Evolutionary conservation across 2,329 filamentous ascomycete genomes (phyloP), one percentile per base, ranked within the genome.

Genomic region (Neofusicoccum umdonicola): DNA sequence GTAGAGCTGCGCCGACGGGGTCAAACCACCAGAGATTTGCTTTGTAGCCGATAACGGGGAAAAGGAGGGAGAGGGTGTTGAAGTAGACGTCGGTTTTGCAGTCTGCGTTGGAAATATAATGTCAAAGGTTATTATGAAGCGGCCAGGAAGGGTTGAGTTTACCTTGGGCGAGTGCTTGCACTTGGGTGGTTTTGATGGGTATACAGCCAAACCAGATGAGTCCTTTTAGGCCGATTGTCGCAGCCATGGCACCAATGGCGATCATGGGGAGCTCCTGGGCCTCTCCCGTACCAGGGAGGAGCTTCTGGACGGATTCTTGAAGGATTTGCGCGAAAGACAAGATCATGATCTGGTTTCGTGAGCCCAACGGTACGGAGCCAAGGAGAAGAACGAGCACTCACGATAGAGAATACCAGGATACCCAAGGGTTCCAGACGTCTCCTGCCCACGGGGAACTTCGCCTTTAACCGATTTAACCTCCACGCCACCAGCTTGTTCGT

Each of bases 21-120:
- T 90, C 88, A 13, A 90, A 80, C 88, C 88, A 90, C 88, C 88
- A 90, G 13, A 88, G 70, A 27, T 84, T 72, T 3, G 83, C 79
- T 56, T 84, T 79, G 68, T 84, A 80, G 6, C 88, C 88, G 57
- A 90, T 82, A 34, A 88, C 77, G 0, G 86, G 86, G 69, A 88
- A 89, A 8, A 87, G 78, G 1, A 89, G 81, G 13, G 85, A 87
- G 6, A 88, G 80, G 0, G 85, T 85, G 71, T 88, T 88, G 77
- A 89, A 89, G 68, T 86, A 80, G 17, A 88, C 85, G 66, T 88
- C 86, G 0, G 84, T 86, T 72, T 87, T 86, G 73, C 86, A 88
- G 70, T 88, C 86, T 64, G n/a, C 6, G 6, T 70, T 34, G 12
- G 1, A 22, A 8, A 31, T 31, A 5, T 7, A 48, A 22, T 2